phyloP scores from a whole-genome alignment of 73 alveolate species.

The Uronychia setigera region DNA sequence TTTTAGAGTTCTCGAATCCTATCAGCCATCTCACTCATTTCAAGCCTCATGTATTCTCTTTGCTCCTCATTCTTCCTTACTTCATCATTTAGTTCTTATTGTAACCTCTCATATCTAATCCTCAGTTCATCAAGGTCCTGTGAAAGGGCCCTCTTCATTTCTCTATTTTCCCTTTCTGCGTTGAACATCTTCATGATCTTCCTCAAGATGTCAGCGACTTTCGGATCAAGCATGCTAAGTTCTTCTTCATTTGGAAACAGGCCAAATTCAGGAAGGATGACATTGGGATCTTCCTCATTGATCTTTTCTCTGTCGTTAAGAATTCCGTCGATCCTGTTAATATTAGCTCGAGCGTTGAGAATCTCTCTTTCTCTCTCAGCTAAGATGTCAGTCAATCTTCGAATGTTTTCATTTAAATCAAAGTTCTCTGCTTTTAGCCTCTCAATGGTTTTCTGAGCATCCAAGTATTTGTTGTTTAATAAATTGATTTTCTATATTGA shows the following conservation, averaged over 20 bases:
- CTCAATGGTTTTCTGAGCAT: background rate
- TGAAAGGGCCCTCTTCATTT: background rate
- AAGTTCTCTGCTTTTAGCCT: background rate
- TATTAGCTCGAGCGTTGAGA: background rate
- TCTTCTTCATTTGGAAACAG: background rate
- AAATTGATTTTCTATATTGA: background rate
- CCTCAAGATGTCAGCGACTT: background rate
- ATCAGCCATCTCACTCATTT: background rate
- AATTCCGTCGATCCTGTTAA: background rate
- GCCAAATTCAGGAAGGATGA: background rate
- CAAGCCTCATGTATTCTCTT: background rate
- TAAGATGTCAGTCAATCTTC: background rate
- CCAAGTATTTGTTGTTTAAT: background rate
- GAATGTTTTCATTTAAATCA: background rate
- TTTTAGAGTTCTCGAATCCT: background rate
- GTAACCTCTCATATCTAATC: background rate
- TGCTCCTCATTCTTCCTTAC: background rate
- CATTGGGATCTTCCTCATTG: background rate
- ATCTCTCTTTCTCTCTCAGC: background rate
- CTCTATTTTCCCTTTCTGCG: background rate
- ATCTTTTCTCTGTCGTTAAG: background rate
- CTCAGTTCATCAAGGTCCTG: background rate
- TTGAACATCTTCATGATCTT: background rate
- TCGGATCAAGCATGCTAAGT: background rate
- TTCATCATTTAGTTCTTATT: background rate